phyloP scores from a whole-genome alignment of 495 filamentous ascomycete species.

The Aspergillus cristatus region DNA sequence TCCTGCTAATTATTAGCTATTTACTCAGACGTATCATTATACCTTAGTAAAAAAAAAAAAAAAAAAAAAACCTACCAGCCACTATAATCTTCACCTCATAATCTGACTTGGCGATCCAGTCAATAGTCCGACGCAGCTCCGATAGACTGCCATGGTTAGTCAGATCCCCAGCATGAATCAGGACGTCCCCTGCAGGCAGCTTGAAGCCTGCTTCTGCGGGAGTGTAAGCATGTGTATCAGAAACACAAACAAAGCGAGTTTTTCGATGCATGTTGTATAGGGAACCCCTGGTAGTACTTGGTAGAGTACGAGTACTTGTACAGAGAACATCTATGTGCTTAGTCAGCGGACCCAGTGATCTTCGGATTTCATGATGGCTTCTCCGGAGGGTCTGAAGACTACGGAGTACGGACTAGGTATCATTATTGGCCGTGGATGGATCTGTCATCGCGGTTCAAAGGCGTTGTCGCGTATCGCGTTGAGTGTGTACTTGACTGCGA shows the following conservation, averaged over 20 bases:
- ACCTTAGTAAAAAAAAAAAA: no score
- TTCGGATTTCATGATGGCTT: not conserved
- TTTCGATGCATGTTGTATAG: conserved; percentile 26
- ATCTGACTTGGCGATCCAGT: conserved; percentile 47
- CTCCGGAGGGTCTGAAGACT: not conserved
- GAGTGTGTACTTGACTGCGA: no score
- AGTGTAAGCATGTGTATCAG: conserved; percentile 51
- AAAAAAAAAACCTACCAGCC: conserved; percentile 41
- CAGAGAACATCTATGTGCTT: no score
- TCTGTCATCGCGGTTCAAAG: no score
- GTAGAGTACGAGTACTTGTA: no score
- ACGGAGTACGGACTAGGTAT: not conserved
- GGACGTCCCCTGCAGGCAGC: conserved; percentile 48
- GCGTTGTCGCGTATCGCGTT: no score
- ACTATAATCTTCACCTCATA: conserved; percentile 51
- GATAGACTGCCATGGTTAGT: conserved; percentile 46
- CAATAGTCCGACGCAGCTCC: conserved; percentile 44
- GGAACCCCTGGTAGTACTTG: no score
- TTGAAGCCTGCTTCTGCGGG: conserved; percentile 43
- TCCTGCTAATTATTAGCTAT: conserved; percentile 40
- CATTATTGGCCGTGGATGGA: not conserved
- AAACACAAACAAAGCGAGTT: conserved; percentile 51
- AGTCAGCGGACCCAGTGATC: conserved; percentile 20
- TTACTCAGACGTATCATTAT: not conserved
- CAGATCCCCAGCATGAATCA: conserved; percentile 54